Conservation (phyloP, 192 early-diverging fungal genomes). For the Backusella psychrophila region DNA sequence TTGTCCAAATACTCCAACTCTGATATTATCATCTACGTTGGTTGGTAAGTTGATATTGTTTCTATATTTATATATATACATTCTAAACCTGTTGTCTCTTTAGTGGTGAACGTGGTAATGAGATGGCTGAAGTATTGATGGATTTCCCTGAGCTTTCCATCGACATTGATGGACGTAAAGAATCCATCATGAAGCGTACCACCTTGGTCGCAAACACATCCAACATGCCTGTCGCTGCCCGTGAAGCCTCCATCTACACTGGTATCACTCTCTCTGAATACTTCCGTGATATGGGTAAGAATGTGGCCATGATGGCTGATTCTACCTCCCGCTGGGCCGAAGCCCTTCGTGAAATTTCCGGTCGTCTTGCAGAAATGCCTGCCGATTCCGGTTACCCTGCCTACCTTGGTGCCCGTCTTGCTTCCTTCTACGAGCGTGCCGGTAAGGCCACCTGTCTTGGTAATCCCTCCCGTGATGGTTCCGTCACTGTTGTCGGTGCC, state of each 20-base stretch:
- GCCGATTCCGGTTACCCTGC: conserved; percentile 98
- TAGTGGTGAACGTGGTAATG: conserved; percentile 95
- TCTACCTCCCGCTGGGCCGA: conserved; percentile 99
- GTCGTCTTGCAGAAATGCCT: conserved; percentile 99
- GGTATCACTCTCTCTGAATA: conserved; percentile 99
- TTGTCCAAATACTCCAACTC: conserved; percentile 99
- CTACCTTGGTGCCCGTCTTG: conserved; percentile 97
- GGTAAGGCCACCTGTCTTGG: conserved; percentile 97
- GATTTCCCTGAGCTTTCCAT: conserved; percentile 96
- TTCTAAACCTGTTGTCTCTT: not conserved
- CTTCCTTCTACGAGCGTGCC: conserved; percentile 99
- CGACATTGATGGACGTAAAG: conserved; percentile 90
- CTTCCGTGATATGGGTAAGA: conserved; percentile 99
- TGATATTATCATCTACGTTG: conserved; percentile 99
- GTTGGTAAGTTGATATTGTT: conserved; percentile 64
- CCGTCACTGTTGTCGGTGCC: conserved; percentile 96
- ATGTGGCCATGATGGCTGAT: conserved; percentile 99
- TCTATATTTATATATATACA: conserved; percentile 37
- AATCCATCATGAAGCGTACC: conserved; percentile 99
- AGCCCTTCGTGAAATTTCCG: conserved; percentile 99
- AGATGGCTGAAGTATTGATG: conserved; percentile 99
- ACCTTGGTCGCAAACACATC: conserved; percentile 99
- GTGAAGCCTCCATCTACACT: conserved; percentile 99
- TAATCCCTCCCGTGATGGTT: conserved; percentile 89
- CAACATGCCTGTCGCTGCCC: conserved; percentile 99